Evolutionary conservation across 257 asterid genomes (phyloP).

Genomic region (Solanum tarapatanum): DNA sequence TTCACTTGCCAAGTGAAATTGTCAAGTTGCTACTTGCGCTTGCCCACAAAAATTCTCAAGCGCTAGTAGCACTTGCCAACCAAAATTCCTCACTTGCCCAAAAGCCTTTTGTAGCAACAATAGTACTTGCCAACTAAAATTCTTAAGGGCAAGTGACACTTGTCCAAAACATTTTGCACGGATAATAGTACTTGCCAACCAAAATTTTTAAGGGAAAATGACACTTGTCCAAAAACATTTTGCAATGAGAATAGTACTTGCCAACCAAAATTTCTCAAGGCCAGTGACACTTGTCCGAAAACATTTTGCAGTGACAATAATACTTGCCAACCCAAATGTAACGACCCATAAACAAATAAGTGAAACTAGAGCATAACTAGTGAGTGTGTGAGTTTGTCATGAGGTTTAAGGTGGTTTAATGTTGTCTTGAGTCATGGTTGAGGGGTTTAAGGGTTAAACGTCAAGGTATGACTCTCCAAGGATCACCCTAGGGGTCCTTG

Average conservation of each 20-base stretch:
- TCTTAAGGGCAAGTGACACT: too few species aligned
- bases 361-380: too few species aligned
- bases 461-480: too few species aligned
- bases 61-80: not conserved
- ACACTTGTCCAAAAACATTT: not conserved
- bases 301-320: not conserved
- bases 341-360: too few species aligned
- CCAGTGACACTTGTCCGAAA: not conserved
- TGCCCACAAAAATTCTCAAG: not conserved
- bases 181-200: not conserved
- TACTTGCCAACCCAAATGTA: too few species aligned
- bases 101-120: not conserved
- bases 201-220: not conserved
- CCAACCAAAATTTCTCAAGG: not conserved
- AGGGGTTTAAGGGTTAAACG: too few species aligned
- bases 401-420: too few species aligned
- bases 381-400: too few species aligned
- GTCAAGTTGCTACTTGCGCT: not conserved
- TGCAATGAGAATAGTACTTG: not conserved
- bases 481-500: too few species aligned
- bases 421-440: too few species aligned
- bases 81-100: not conserved
- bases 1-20: not conserved
- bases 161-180: too few species aligned
- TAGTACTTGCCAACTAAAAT: not conserved